Base-by-base conservation (phyloP, 2,329 filamentous ascomycete species). In the Bipolaris bicolor region DNA sequence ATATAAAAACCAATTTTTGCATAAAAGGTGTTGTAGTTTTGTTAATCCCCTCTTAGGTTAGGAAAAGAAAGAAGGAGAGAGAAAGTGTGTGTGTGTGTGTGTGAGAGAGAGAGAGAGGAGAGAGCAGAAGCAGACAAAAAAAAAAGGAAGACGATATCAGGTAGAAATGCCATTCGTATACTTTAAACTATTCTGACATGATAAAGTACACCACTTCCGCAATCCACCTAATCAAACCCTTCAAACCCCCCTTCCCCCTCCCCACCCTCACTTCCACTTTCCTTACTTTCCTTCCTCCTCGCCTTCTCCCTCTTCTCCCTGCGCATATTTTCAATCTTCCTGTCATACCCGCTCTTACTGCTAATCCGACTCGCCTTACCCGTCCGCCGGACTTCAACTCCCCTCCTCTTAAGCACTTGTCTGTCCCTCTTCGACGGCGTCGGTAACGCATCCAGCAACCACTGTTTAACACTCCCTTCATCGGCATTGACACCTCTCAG, bases 381-480 rank as follows among this genome's bases (percentile, higher is more conserved):
- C 6, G 77, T 76, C 59, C 86, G 78, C 41, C 92, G 83, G 3
- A 86, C 88, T 76, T 93, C 90, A 9, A 97, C 90, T 5, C 95
- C 95, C 64, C 88, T 83, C 72, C 86, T 86, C 82, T 91, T 96
- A 64, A 99, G 77, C 72, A 87, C 87, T 81, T 94, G 89, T 80
- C 90, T 90, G 60, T 93, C 90, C 49, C 89, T 86, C 82, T 97
- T 98, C 67, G 82, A 88, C 18, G 95, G 86, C 61, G 89, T 89
- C 0, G 95, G 95, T 62, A 99, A 81, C 2, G 91, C 89, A 73
- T 97, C 90, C 5, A 98, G 81, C 49, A 99, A 81, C 93, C 94
- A 98, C 57, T 76, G 67, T 55, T 81, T 78, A 0, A 84, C 83
- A 22, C 83, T 82, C 0, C 79, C 82, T 2, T 81, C 81, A 1